A percentile compares a stretch with the other conserved stretches of the same genome.
Conservation (phyloP, 202 grass and related monocot genomes). For the Setaria italica region DNA sequence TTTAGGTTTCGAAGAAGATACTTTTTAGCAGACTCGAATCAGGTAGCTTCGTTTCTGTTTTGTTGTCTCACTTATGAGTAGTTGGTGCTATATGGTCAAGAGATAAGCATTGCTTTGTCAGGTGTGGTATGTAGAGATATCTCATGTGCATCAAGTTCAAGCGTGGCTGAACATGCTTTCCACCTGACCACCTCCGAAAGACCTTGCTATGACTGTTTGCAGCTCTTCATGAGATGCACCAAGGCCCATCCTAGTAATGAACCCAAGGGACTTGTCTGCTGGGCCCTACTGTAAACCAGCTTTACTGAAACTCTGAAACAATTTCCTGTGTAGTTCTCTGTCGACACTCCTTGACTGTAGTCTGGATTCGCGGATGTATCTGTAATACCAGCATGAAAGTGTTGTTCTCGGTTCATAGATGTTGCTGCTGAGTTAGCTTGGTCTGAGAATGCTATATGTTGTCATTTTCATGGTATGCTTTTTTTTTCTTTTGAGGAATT, state of each 20-base stretch:
- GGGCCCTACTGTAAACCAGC: neutral
- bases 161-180: neutral
- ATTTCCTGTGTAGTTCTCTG: neutral
- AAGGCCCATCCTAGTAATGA: neutral
- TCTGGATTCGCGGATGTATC: neutral
- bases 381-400: neutral
- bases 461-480: neutral
- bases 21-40: neutral
- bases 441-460: neutral
- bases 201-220: neutral
- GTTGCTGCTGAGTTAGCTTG: neutral
- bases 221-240: neutral
- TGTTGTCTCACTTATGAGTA: neutral
- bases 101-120: neutral
- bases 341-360: neutral
- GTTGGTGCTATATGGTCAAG: neutral
- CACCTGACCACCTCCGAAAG: neutral
- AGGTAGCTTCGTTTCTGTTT: neutral
- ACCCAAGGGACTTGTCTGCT: neutral
- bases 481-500: too few species aligned
- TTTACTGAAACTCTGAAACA: neutral
- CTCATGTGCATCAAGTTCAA: neutral
- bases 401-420: neutral
- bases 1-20: neutral
- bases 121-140: neutral